Base-by-base conservation (phyloP, 306 rosid species). In the Begonia masoniana region DNA sequence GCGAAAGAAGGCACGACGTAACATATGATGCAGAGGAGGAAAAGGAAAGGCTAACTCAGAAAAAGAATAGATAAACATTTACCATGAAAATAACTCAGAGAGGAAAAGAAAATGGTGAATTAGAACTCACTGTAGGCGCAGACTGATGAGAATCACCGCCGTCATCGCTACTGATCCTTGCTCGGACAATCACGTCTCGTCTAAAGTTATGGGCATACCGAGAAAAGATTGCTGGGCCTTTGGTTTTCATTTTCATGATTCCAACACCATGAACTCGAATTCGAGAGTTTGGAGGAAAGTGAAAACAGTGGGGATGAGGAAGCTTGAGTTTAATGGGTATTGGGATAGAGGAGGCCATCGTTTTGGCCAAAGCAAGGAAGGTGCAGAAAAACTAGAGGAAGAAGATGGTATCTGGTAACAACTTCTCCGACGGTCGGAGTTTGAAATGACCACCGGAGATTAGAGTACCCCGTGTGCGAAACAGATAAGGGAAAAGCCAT, bases 261-360 rank as follows among this genome's bases (percentile, higher is more conserved):
- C 62, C 41, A 45, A 52, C 51, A 15, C 65, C 59, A 26, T 47
- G 56, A 59, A 60, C 35, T 52, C 55, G 71, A 21, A 62, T 0
- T 54, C 49, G n/a, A 57, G 57, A 7, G 57, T 15, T 64, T 31
- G 58, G 49, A 9, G 58, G 19, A 43, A 15, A 15, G 19, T 31
- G 11, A 0, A 10, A 10, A 15, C 43, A 43, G 0, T 58, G 53
- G 65, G 74, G 64, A 65, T 55, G 70, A 35, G 68, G 60, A 43
- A 62, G 67, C 62, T 67, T 76, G 59, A 83, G 51, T 13, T 65
- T 67, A 10, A 76, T 71, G 9, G 84, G 62, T 6, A 70, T 65
- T 47, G 67, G 67, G 64, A 69, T 56, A 6, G 76, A 51, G 13
- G 70, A 68, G 23, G 76, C 73, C 52, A 80, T 65, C 95, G 84